Percentiles rank a stretch among this genome's conserved stretches.
phyloP scores from a whole-genome alignment of 345 rosid species.

The Hypericum androsaemum region DNA sequence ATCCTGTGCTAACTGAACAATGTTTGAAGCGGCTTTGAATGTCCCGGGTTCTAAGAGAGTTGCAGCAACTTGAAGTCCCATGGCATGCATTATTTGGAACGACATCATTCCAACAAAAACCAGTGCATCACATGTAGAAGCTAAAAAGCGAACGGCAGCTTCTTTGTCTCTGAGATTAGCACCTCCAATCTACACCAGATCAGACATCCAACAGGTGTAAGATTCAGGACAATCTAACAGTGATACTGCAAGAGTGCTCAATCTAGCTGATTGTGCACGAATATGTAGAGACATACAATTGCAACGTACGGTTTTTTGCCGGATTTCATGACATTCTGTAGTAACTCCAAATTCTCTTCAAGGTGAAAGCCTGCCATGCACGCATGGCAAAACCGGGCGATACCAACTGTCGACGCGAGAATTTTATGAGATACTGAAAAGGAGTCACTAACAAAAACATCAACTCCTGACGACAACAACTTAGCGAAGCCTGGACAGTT shows the following conservation, averaged over 20 bases:
- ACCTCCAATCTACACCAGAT: slow-evolving; percentile 54
- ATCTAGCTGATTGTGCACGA: background rate
- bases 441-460: slow-evolving; percentile 58
- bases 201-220: background rate
- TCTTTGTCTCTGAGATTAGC: slow-evolving; percentile 41
- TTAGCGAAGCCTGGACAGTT: slow-evolving; percentile 42
- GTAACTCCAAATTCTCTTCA: slow-evolving; percentile 37
- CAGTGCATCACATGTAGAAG: slow-evolving; percentile 53
- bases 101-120: slow-evolving; percentile 54
- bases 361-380: slow-evolving; percentile 54
- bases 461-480: slow-evolving; percentile 42
- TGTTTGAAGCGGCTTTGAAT: slow-evolving; percentile 31
- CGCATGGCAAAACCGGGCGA: slow-evolving; percentile 39
- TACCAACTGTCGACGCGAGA: slow-evolving; percentile 60
- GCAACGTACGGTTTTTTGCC: slow-evolving; percentile 44
- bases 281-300: slow-evolving; percentile 35
- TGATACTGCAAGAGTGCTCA: background rate
- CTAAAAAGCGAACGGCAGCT: slow-evolving; percentile 47
- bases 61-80: slow-evolving; percentile 36
- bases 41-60: slow-evolving; percentile 38
- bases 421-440: slow-evolving; percentile 48
- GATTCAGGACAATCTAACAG: background rate
- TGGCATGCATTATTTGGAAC: slow-evolving; percentile 49
- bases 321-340: slow-evolving; percentile 28
- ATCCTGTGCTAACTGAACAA: slow-evolving; percentile 32